Evolutionary conservation across 495 filamentous ascomycete species (phyloP), one percentile per base, ranked within the genome.

Genomic region (Penicillium daleae): DNA sequence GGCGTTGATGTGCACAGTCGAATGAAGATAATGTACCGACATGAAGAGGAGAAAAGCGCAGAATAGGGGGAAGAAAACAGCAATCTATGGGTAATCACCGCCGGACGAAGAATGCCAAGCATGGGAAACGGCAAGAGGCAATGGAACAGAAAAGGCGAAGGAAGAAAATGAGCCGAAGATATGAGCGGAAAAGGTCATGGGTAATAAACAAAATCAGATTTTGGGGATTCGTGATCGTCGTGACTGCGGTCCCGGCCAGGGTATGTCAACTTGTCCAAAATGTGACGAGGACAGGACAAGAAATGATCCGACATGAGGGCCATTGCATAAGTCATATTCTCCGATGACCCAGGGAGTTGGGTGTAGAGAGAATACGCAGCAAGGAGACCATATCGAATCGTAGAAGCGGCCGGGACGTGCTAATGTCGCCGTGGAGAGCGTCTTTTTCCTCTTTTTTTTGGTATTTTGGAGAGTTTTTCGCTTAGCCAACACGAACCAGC

Each of bases 191-290:
- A 69, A 65, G 68, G 48, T 67, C 68, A 65, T 73, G 71, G 73
- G 71, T 67, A 75, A 74, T 74, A 71, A 74, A 74, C 71, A 71
- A 67, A 61, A 61, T 65, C 66, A 69, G 57, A 71, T 71, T 73
- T 73, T 71, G 49, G 62, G 68, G 59, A 72, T 68, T 80, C 79
- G 71, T 82, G 64, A 80, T 78, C 76, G 74, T 80, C 76, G 74
- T 79, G 71, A 74, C 77, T 75, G 72, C 74, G 74, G 68, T 64
- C 66, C 68, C 62, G 66, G 68, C 66, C 58, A 10, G 49, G 35
- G 29, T 39, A 10, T 52, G 50, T 33, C 50, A 6, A n/a, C 35
- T 24, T 54, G n/a, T 54, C 29, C 15, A 35, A 21, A 4, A 3
- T 7, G 29, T 31, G 4, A 19, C 33, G n/a, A 8, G 9, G 51